These are phyloP conservation scores for Oryza nivara DNA, from an alignment of 176 grass and related monocot species.

Conservation along the genomic window DNA sequence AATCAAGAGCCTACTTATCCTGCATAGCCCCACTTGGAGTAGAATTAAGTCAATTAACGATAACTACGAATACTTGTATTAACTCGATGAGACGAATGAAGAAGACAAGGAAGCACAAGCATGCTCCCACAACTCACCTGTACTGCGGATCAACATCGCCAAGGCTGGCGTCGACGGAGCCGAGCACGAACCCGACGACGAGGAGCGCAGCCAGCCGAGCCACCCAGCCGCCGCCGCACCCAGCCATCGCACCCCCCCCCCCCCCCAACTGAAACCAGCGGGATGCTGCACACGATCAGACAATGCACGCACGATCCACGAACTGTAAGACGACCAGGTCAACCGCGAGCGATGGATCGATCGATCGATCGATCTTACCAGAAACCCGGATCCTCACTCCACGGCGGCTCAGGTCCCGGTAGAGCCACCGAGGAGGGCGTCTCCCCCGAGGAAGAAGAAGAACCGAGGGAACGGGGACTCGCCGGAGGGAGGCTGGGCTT, in stretches of 20 bases:
- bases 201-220: slow-evolving; percentile 47
- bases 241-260: not conserved
- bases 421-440: not conserved
- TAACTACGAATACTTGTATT: not conserved
- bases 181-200: slow-evolving; percentile 47
- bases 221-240: not conserved
- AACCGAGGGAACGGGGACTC: too few relatives aligned
- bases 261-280: not conserved
- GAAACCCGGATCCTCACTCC: not conserved
- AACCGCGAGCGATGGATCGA: not conserved
- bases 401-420: not conserved
- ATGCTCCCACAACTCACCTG: slow-evolving; percentile 47
- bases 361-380: not conserved
- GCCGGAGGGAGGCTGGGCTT: too few relatives aligned
- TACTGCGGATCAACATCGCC: slow-evolving; percentile 78
- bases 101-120: not conserved
- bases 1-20: not conserved
- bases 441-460: too few relatives aligned
- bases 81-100: not conserved
- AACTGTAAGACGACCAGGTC: not conserved
- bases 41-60: not conserved
- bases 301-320: not conserved
- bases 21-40: slow-evolving; percentile 4
- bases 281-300: not conserved
- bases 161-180: slow-evolving; percentile 59